Percentiles rank a stretch among this genome's conserved stretches.
Evolutionary conservation across 495 filamentous ascomycete species (phyloP).

Genomic region (Wilcoxina mikolae): DNA sequence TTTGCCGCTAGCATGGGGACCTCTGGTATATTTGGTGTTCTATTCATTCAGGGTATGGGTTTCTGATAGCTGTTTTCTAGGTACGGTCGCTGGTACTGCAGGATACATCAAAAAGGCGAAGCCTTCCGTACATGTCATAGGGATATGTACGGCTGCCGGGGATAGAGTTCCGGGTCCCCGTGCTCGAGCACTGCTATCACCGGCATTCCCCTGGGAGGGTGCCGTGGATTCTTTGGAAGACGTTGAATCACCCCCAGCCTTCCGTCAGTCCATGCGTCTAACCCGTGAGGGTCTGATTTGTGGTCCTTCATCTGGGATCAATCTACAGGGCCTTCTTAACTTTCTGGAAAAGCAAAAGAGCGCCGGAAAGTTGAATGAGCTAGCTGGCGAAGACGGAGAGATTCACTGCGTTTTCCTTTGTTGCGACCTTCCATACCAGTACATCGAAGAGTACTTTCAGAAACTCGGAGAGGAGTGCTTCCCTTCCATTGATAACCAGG

Average conservation of each 20-base stretch:
- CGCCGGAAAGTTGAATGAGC: constrained; percentile 32
- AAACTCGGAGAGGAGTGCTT: constrained; percentile 40
- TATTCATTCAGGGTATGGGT: background rate
- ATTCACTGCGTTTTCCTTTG: constrained; percentile 46
- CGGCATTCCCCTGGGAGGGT: constrained; percentile 44
- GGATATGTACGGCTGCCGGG: constrained; percentile 42
- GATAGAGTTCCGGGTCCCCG: constrained; percentile 45
- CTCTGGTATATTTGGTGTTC: constrained; percentile 20
- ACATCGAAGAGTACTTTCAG: constrained; percentile 45
- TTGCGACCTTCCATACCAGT: constrained; percentile 50
- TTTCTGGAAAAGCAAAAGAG: constrained; percentile 37
- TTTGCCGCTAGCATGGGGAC: constrained; percentile 47
- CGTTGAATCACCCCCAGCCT: constrained; percentile 41
- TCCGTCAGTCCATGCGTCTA: constrained; percentile 38
- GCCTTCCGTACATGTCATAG: constrained; percentile 37
- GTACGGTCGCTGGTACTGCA: constrained; percentile 41
- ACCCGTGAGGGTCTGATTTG: constrained; percentile 45
- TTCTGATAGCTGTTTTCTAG: constrained; percentile 17
- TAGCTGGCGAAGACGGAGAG: constrained; percentile 35
- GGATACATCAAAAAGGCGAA: constrained; percentile 41
- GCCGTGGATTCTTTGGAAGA: constrained; percentile 41
- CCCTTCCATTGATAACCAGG: constrained; percentile 43
- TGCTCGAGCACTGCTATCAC: constrained; percentile 37
- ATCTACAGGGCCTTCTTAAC: constrained; percentile 40
- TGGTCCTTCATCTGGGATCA: constrained; percentile 47